Conservation (phyloP, 2,329 filamentous ascomycete genomes). For the Aspergillus pseudoterreus region DNA sequence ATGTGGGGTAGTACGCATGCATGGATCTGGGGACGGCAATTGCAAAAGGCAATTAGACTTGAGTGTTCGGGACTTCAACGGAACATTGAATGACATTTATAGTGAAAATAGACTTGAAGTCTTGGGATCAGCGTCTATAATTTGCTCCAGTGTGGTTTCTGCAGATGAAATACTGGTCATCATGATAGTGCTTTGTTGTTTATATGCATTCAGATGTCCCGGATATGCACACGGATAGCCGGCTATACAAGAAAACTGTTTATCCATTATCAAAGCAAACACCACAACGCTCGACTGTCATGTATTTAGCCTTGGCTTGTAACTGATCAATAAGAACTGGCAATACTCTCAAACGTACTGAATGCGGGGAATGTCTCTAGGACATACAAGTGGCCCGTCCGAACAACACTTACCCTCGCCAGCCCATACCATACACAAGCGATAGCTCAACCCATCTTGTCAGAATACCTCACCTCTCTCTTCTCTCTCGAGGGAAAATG, state of each 20-base stretch:
- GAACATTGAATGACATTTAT: too few species aligned
- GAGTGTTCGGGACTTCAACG: background rate
- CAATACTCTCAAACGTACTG: too few species aligned
- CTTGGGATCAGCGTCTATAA: background rate
- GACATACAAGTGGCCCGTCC: background rate
- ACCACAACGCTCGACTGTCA: background rate
- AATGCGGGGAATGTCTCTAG: background rate
- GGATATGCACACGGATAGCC: background rate
- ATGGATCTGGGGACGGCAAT: background rate
- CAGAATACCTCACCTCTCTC: background rate
- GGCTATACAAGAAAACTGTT: background rate
- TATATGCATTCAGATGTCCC: background rate
- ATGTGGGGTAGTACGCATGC: background rate
- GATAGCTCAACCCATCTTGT: background rate
- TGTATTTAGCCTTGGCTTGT: too few species aligned
- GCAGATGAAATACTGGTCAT: background rate
- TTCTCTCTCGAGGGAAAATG: background rate
- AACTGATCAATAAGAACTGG: too few species aligned
- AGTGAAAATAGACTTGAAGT: too few species aligned
- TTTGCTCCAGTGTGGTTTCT: background rate
- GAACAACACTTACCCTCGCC: background rate
- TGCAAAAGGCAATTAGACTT: background rate
- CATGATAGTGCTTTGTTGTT: background rate
- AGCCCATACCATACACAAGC: background rate
- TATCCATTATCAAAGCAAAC: background rate